Evolutionary conservation across 2,329 filamentous ascomycete genomes (phyloP), one percentile per base, ranked within the genome.

Genomic region (Trichoderma hamatum): DNA sequence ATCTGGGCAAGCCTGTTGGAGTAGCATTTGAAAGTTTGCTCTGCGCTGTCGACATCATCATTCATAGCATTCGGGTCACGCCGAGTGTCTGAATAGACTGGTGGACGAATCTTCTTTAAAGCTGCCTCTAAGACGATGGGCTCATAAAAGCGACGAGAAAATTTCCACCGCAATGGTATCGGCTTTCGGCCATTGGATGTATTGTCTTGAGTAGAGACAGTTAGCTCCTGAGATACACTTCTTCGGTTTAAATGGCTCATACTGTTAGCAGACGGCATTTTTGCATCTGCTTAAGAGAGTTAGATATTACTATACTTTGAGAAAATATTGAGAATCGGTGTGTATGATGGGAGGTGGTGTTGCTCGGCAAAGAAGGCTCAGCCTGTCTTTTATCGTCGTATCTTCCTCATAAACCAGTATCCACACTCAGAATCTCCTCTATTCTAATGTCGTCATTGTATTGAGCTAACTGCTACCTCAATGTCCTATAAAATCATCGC

Each of bases 1-100:
- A 78, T 70, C 21, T 74, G 74, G 0, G 76, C 76, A 1, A 80
- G 68, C 9, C 73, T 76, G 52, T 79, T 74, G 1, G 80, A 72
- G n/a, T 77, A 80, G 1, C 32, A 68, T 2, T 75, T 72, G 5
- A 77, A 77, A 1, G 59, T 61, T 14, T 75, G 64, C 19, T 77
- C 73, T 7, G 73, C 71, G 2, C 71, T 73, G 1, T 39, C 34
- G 2, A 69, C 69, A 3, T 3, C 68, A 5, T 70, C 69, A 0
- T 67, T 58, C 0, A 39, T 34, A 0, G 14, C 16, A 1, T 73
- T 71, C 3, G 62, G 66, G 13, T 34, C 54, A 28, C 14, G 59
- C 6, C 65, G 66, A 10, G 30, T 19, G 11, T 14, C 32, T 1
- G 54, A 39, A 32, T 59, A 63, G 10, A 4, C 28, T 14, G 11